Conservation (phyloP, 2,329 filamentous ascomycete species). For the Pseudocercospora pini-densiflorae region DNA sequence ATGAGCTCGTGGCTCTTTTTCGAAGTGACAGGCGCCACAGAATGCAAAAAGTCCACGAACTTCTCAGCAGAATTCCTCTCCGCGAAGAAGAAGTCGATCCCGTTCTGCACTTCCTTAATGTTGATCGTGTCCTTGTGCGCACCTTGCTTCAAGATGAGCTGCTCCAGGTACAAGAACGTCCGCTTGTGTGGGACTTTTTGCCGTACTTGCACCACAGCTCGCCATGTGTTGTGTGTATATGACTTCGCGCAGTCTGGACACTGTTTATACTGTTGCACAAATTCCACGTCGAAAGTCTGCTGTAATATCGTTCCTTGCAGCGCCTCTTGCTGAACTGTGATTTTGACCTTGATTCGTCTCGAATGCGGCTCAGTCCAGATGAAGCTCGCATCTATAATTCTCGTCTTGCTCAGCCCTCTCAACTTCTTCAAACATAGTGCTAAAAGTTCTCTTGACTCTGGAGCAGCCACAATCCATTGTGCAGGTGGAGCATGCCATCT, state of each 20-base stretch:
- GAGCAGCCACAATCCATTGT: constrained; percentile 82
- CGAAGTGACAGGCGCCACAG: constrained; percentile 75
- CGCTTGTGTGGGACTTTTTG: constrained; percentile 98
- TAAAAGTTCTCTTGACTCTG: constrained; percentile 89
- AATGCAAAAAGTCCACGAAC: constrained; percentile 87
- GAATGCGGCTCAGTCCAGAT: constrained; percentile 99
- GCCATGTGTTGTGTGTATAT: constrained; percentile 95
- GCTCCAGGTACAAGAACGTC: constrained; percentile 81
- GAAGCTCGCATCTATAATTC: constrained; percentile 94
- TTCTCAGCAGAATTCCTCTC: constrained; percentile 89
- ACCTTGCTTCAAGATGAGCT: constrained; percentile 91
- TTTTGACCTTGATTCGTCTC: constrained; percentile 87
- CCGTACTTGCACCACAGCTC: constrained; percentile 89
- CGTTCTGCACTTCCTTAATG: constrained; percentile 95
- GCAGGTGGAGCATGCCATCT: constrained; percentile 86
- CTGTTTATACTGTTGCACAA: constrained; percentile 87
- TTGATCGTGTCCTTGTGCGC: constrained; percentile 95
- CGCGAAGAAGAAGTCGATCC: constrained; percentile 94
- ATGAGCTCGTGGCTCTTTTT: constrained; percentile 94
- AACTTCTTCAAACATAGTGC: constrained; percentile 90
- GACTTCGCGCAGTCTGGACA: constrained; percentile 95
- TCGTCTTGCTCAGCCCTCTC: constrained; percentile 81
- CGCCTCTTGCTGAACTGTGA: constrained; percentile 82
- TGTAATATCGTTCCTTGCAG: constrained; percentile 75
- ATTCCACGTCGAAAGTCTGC: constrained; percentile 94